Evolutionary conservation across 2,329 filamentous ascomycete genomes (phyloP).

Genomic region (Claviceps spartinae): DNA sequence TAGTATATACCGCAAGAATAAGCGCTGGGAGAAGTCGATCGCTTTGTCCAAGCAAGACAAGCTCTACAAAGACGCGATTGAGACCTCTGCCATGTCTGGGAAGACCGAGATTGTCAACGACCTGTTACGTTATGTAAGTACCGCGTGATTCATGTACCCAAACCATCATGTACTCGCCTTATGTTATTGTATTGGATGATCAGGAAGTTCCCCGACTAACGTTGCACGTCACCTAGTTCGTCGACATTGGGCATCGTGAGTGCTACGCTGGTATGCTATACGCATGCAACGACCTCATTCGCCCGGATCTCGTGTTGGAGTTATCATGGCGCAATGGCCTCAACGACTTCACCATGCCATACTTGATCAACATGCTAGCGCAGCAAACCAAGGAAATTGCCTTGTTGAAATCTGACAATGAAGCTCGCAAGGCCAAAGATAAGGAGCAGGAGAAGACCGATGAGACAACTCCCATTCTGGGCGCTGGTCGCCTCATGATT

Average conservation of each 20-base stretch:
- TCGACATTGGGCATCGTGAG: constrained; percentile 96
- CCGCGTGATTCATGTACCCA: not conserved
- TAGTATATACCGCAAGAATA: constrained; percentile 98
- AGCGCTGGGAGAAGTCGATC: constrained; percentile 99
- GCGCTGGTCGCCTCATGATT: constrained; percentile 81
- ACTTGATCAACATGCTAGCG: constrained; percentile 96
- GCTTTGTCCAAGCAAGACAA: constrained; percentile 97
- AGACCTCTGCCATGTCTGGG: constrained; percentile 83
- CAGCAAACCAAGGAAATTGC: constrained; percentile 83
- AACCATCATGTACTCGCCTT: not conserved
- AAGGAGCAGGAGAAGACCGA: constrained; percentile 67
- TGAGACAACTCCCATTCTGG: constrained; percentile 86
- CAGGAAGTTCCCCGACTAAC: not conserved
- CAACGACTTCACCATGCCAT: constrained; percentile 96
- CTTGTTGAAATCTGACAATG: constrained; percentile 83
- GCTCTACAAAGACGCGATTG: constrained; percentile 97
- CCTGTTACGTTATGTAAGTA: constrained; percentile 86
- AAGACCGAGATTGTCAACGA: constrained; percentile 93
- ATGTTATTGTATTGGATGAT: too few relatives aligned
- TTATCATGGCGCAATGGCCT: constrained; percentile 94
- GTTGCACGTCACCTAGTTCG: constrained; percentile 52
- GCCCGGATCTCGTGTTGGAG: constrained; percentile 84
- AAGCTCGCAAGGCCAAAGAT: constrained; percentile 74
- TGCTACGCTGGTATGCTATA: constrained; percentile 99
- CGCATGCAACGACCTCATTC: constrained; percentile 93